Evolutionary conservation across 805 yeast species (phyloP).

Genomic region (Starmera caribaea): DNA sequence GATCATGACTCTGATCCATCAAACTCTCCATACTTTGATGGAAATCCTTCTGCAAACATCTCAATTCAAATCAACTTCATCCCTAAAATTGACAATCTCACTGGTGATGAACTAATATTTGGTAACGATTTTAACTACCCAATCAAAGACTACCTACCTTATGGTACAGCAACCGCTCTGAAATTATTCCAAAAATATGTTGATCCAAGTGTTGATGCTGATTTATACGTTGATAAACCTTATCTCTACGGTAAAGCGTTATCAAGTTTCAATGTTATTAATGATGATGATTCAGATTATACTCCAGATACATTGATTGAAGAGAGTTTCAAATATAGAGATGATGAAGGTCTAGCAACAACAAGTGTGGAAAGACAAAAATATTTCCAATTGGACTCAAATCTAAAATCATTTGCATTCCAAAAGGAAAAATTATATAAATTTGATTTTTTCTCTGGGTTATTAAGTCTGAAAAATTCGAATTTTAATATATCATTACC

Average conservation of each 20-base stretch:
- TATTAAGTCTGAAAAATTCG: conserved; percentile 39
- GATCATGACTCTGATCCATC: conserved; percentile 23
- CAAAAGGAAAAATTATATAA: conserved; percentile 27
- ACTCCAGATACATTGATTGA: conserved; percentile 8
- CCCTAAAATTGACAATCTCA: conserved; percentile 31
- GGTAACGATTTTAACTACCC: conserved; percentile 64
- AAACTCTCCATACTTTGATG: conserved; percentile 10
- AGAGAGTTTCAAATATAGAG: conserved; percentile 12
- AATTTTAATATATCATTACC: conserved; percentile 45
- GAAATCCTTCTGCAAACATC: conserved; percentile 17
- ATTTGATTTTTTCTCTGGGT: conserved; percentile 47
- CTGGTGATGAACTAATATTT: conserved; percentile 46
- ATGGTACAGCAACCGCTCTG: conserved; percentile 43
- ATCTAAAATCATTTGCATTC: conserved; percentile 33
- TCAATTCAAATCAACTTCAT: conserved; percentile 30
- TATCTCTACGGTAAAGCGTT: conserved; percentile 53
- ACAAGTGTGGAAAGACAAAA: conserved; percentile 32
- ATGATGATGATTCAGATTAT: conserved; percentile 14
- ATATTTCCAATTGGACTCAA: conserved; percentile 29
- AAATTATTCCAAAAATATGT: conserved; percentile 46
- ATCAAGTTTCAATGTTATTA: conserved; percentile 43
- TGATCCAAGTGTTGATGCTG: conserved; percentile 59
- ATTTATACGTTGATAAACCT: conserved; percentile 50
- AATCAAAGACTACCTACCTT: conserved; percentile 47
- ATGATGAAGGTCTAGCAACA: conserved; percentile 17